Evolutionary conservation across 768 basidiomycete species (phyloP).

Genomic region (Suillus luteus): DNA sequence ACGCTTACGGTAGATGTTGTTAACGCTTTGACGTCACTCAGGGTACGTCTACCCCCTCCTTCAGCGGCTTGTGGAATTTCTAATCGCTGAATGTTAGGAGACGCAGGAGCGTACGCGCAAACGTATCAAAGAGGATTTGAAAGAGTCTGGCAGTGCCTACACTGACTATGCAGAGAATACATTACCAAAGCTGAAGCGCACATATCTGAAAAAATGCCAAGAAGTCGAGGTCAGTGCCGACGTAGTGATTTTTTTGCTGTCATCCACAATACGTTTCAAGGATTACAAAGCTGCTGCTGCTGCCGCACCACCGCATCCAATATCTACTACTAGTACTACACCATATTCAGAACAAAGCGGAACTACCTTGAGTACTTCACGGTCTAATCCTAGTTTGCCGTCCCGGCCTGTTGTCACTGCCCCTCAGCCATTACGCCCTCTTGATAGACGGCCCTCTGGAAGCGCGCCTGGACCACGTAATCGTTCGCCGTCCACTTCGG

Average conservation of each 20-base stretch:
- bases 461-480: slow-evolving; percentile 55
- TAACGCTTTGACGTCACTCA: slow-evolving; percentile 62
- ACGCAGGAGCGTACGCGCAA: slow-evolving; percentile 91
- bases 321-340: slow-evolving; percentile 19
- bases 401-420: slow-evolving; percentile 60
- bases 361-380: slow-evolving; percentile 39
- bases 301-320: slow-evolving; percentile 31
- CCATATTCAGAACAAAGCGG: slow-evolving; percentile 35
- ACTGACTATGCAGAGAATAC: slow-evolving; percentile 77
- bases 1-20: slow-evolving; percentile 77
- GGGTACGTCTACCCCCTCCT: slow-evolving; percentile 43
- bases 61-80: slow-evolving; percentile 5
- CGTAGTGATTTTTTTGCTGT: slow-evolving; percentile 2
- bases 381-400: slow-evolving; percentile 47
- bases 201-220: slow-evolving; percentile 82
- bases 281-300: slow-evolving; percentile 62
- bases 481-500: slow-evolving; percentile 81
- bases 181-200: slow-evolving; percentile 79
- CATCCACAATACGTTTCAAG: slow-evolving; percentile 37
- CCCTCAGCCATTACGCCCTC: slow-evolving; percentile 73
- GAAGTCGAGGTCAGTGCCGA: slow-evolving; percentile 72
- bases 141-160: slow-evolving; percentile 74
- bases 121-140: slow-evolving; percentile 89
- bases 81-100: slow-evolving; percentile 50
- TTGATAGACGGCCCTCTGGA: slow-evolving; percentile 73